A percentile compares a stretch with the other conserved stretches of the same genome.
Conservation (phyloP, 2,329 filamentous ascomycete species). For the Hypoxylon sp. region DNA sequence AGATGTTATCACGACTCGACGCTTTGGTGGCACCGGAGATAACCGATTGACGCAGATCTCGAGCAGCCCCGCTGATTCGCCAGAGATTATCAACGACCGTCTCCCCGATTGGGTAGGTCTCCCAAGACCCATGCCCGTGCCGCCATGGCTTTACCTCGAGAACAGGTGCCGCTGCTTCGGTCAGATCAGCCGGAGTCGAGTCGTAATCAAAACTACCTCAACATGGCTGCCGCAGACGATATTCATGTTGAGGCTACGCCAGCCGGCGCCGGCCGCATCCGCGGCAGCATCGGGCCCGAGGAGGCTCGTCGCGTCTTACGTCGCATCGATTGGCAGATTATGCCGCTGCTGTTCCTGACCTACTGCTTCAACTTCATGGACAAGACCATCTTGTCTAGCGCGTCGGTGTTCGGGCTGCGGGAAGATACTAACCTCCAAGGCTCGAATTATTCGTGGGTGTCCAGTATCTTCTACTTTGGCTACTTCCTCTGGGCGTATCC, state of each 20-base stretch:
- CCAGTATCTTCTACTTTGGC: conserved; percentile 57
- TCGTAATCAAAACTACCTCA: neutral
- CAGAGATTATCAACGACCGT: conserved; percentile 21
- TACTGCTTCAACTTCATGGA: conserved; percentile 70
- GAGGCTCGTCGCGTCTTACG: conserved; percentile 51
- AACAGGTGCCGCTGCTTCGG: conserved; percentile 22
- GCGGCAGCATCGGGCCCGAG: conserved; percentile 15
- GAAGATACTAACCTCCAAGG: conserved; percentile 56
- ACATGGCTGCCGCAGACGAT: conserved; percentile 15
- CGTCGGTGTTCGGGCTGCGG: conserved; percentile 63
- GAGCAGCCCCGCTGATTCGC: conserved; percentile 22
- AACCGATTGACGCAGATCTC: conserved; percentile 14
- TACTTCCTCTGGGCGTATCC: conserved; percentile 61
- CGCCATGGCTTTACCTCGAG: conserved; percentile 17
- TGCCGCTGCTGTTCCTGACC: conserved; percentile 64
- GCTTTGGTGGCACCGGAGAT: conserved; percentile 8
- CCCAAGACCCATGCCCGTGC: too few species aligned
- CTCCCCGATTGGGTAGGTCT: conserved; percentile 3
- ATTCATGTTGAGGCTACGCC: neutral
- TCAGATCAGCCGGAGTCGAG: conserved; percentile 18
- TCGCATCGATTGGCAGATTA: conserved; percentile 64
- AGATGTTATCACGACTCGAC: neutral
- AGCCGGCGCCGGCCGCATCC: neutral
- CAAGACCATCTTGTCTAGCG: conserved; percentile 64
- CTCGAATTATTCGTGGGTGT: conserved; percentile 56